Base-by-base conservation (phyloP, 257 asterid genomes). In the Salvia hispanica region DNA sequence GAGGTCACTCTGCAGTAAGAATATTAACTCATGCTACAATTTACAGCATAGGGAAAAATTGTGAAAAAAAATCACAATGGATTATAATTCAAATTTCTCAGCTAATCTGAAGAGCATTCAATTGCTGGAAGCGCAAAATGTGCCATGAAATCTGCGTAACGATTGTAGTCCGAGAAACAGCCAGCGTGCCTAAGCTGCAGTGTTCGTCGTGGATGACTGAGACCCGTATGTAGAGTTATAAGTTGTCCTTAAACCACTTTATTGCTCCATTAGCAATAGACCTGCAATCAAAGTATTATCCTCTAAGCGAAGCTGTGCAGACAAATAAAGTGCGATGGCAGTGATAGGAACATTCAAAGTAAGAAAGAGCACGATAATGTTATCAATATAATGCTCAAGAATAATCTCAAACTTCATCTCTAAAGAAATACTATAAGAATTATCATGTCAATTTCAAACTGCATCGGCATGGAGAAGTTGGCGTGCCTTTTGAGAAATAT, bases 221-320 rank as follows among this genome's bases (percentile, higher is more conserved):
- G 28, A 31, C 14, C 40, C 69, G 12, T 48, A 51, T 56, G 66
- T 45, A 46, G 62, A 70, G 72, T 71, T 73, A 87, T 52, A 89
- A 66, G 79, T 88, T 90, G 64, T 88, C 90, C 76, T 76, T 86
- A 72, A 90, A 79, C 97, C 97, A 90, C 68, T 88, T 88, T 15
- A 81, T 53, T 62, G 86, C 94, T 80, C 92, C 94, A 72, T 74
- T 84, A 57, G 85, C 90, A 75, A 77, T 77, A 51, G 91, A 79
- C 77, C 97, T 90, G 94, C 83, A 77, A 77, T 33, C 50, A 33
- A 21, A 51, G 55, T 6, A 43, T 68, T 60, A 5, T 18, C 4
- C 48, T 76, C 31, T 52, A 53, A 14, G 25, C 31, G 14, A 39
- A 33, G 39, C 16, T 10, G 6, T 16, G 31, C 64, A 37, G n/a